These are phyloP conservation scores for Apiotrichum mycotoxinovorans DNA, from an alignment of 1,284 basidiomycete genomes.

Conservation along the genomic window DNA sequence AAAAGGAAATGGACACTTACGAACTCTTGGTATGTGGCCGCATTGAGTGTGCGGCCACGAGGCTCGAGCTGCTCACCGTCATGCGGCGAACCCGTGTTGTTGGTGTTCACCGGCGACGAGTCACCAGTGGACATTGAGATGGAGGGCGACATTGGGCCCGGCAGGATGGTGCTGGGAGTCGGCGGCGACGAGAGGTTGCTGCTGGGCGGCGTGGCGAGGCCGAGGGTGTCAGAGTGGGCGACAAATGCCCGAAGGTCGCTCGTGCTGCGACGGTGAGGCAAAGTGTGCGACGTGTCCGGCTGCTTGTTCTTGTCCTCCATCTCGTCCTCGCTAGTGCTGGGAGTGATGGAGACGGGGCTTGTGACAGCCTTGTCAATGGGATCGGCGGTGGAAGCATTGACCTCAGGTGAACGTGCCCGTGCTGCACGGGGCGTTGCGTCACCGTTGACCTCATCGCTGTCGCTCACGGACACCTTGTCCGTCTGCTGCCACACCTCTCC, in stretches of 20 bases:
- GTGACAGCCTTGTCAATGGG: not conserved
- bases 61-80: slow-evolving; percentile 25
- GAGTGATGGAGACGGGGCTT: slow-evolving; percentile 6
- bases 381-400: not conserved
- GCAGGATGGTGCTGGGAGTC: slow-evolving; percentile 27
- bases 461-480: slow-evolving; percentile 1
- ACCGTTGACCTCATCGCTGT: slow-evolving; percentile 14
- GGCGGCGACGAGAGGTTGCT: slow-evolving; percentile 47
- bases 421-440: slow-evolving; percentile 31
- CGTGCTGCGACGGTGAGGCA: slow-evolving; percentile 25
- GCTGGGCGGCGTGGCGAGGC: slow-evolving; percentile 43
- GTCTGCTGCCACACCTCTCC: not conserved
- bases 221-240: slow-evolving; percentile 21
- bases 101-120: slow-evolving; percentile 38
- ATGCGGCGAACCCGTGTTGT: slow-evolving; percentile 25
- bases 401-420: slow-evolving; percentile 34
- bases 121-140: slow-evolving; percentile 40
- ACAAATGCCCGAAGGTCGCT: slow-evolving; percentile 34
- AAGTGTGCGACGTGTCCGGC: not conserved
- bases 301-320: slow-evolving; percentile 1
- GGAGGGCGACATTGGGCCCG: slow-evolving; percentile 29
- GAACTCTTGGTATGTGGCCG: slow-evolving; percentile 41
- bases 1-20: slow-evolving; percentile 26
- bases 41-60: slow-evolving; percentile 25
- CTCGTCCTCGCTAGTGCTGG: slow-evolving; percentile 8